Conservation (phyloP, 805 yeast genomes). For the Kockiozyma suomiensis region DNA sequence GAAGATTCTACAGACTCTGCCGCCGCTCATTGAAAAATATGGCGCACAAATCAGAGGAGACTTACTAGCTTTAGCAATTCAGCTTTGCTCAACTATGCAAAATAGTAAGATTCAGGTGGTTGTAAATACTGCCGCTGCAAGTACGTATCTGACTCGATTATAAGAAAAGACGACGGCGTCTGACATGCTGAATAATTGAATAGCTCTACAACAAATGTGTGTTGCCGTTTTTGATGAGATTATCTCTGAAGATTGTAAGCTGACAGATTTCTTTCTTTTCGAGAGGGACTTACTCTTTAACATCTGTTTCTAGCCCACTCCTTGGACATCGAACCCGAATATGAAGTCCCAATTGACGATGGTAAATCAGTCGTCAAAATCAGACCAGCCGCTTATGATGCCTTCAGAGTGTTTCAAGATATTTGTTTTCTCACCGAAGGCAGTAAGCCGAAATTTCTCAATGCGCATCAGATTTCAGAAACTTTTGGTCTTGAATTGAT, state of each 20-base stretch:
- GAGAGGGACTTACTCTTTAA: background rate
- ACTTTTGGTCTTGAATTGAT: constrained; percentile 78
- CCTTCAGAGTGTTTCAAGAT: constrained; percentile 69
- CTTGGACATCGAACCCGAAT: constrained; percentile 5
- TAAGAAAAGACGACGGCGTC: too few species aligned
- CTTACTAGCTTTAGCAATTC: constrained; percentile 59
- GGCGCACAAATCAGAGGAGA: constrained; percentile 57
- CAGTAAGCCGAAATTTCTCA: constrained; percentile 57
- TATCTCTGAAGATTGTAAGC: constrained; percentile 22
- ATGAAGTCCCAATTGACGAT: constrained; percentile 36
- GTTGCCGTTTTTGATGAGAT: constrained; percentile 75
- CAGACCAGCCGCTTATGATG: constrained; percentile 61
- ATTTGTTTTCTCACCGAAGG: constrained; percentile 68
- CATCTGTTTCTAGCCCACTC: background rate
- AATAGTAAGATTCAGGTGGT: constrained; percentile 74
- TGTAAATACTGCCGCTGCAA: constrained; percentile 87
- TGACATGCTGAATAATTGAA: too few species aligned
- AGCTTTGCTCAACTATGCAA: constrained; percentile 73
- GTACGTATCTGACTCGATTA: too few species aligned
- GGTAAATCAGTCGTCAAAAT: constrained; percentile 30
- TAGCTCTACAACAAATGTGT: constrained; percentile 76
- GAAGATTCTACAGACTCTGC: constrained; percentile 80
- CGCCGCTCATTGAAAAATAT: constrained; percentile 70
- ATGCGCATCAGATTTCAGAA: constrained; percentile 56
- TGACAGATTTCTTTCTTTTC: background rate